phyloP scores from a whole-genome alignment of 2,329 filamentous ascomycete species.

The Trichophaea hybrida region DNA sequence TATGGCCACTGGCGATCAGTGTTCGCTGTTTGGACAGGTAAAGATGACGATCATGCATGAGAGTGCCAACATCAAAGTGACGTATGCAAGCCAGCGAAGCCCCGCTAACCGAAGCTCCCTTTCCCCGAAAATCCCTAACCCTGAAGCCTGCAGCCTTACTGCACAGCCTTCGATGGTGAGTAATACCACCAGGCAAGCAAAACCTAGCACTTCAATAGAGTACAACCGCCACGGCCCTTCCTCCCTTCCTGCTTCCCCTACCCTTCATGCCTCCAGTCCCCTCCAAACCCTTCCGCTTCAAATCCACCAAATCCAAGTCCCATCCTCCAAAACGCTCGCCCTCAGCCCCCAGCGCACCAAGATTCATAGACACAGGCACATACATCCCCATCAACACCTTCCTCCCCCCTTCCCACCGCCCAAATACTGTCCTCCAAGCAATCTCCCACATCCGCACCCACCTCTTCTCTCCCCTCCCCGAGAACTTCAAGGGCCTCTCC shows the following conservation, averaged over 20 bases:
- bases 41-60: too few species aligned
- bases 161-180: not conserved
- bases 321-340: not conserved
- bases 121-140: too few species aligned
- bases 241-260: not conserved
- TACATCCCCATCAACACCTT: not conserved
- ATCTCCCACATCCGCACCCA: slow-evolving; percentile 8
- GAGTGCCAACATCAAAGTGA: too few species aligned
- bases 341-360: not conserved
- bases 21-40: too few species aligned
- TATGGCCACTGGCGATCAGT: too few species aligned
- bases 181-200: not conserved
- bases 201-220: too few species aligned
- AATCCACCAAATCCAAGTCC: not conserved
- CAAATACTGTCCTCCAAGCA: slow-evolving; percentile 6
- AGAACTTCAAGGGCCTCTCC: slow-evolving; percentile 18
- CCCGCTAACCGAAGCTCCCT: too few species aligned
- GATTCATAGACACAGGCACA: not conserved
- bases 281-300: not conserved
- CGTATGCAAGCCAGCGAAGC: too few species aligned
- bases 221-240: not conserved
- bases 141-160: not conserved
- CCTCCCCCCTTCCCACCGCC: not conserved
- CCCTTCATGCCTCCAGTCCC: not conserved
- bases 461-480: slow-evolving; percentile 17